Base-by-base conservation (phyloP, 2,329 filamentous ascomycete genomes). In the Tolypocladium inflatum region DNA sequence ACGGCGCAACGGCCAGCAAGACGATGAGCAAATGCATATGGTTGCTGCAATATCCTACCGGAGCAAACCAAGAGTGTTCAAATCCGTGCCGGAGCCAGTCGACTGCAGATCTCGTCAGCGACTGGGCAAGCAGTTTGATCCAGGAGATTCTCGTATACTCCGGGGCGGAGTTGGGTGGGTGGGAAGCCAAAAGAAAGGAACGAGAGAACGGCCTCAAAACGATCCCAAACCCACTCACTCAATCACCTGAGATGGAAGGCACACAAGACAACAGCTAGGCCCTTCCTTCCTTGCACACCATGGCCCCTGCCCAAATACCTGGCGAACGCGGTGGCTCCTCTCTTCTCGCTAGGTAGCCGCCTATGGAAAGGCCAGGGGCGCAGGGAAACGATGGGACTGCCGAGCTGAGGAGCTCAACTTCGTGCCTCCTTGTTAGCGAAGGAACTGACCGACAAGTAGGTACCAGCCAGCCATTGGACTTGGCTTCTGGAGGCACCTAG, bases 1-100 rank as follows among this genome's bases (percentile, higher is more conserved):
- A 62, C 48, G 42, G 64, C 66, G 56, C 45, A 21, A 57, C 8
- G 54, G 57, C 41, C 38, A 67, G 19, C 11, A 61, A 33, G 45
- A 19, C 33, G 23, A 57, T 3, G 43, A 33, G 39, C 53, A 43
- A 21, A 23, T 30, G 30, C 35, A 57, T 58, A 21, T 33, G 39
- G 53, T 57, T 55, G 48, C 48, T 39, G 37, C 37, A 17, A 30
- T 23, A 50, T 19, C 15, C 26, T 19, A 11, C 8, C 17, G 3
- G 19, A 13, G 26, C 26, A n/a, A n/a, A 8, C 26, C 26, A 10
- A 33, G 26, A 50, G 17, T n/a, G 11, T 9, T 50, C 26, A 17
- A n/a, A 13, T 11, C 26, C 17, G 17, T 11, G 26, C 45, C 19
- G 15, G 30, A 50, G 26, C 26, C 15, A 50, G 23, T 50, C 1